Conservation (phyloP, 352 stramenopile genomes). For the Phytophthora pistaciae region DNA sequence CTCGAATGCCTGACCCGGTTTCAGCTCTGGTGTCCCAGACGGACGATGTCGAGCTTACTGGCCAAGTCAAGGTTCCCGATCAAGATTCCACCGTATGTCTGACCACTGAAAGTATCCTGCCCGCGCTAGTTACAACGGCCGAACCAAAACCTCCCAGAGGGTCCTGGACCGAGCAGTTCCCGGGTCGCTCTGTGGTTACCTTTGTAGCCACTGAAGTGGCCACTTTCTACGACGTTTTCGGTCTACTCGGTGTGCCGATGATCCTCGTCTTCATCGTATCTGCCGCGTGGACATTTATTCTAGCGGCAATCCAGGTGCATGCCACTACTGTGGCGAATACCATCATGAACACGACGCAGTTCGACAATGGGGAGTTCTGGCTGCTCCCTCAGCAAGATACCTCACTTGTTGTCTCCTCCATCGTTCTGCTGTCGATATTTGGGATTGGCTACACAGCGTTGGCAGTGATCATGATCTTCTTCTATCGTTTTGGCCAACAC, state of each 20-base stretch:
- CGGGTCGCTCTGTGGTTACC: constrained; percentile 3
- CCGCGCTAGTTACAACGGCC: too few species aligned
- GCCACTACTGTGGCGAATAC: constrained; percentile 38
- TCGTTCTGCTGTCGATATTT: constrained; percentile 39
- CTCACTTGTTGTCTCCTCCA: constrained; percentile 23
- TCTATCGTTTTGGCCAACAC: constrained; percentile 12
- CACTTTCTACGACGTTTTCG: constrained; percentile 47
- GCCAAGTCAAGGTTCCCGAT: not conserved
- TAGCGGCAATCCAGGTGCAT: constrained; percentile 46
- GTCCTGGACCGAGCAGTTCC: too few species aligned
- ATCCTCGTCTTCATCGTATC: constrained; percentile 45
- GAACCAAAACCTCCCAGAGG: too few species aligned
- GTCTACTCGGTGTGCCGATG: constrained; percentile 45
- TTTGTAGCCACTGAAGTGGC: constrained; percentile 15
- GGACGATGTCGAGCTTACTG: not conserved
- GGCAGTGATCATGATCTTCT: constrained; percentile 43
- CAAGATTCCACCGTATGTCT: too few species aligned
- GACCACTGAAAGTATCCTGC: too few species aligned
- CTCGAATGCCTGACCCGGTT: not conserved
- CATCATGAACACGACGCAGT: constrained; percentile 44
- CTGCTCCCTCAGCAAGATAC: constrained; percentile 34
- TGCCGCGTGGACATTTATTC: constrained; percentile 34
- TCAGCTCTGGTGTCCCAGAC: not conserved
- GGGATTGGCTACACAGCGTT: constrained; percentile 40
- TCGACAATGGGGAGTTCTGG: constrained; percentile 67